Conservation (phyloP, 179 eudicot species). For the Sideroxylon spinosum region DNA sequence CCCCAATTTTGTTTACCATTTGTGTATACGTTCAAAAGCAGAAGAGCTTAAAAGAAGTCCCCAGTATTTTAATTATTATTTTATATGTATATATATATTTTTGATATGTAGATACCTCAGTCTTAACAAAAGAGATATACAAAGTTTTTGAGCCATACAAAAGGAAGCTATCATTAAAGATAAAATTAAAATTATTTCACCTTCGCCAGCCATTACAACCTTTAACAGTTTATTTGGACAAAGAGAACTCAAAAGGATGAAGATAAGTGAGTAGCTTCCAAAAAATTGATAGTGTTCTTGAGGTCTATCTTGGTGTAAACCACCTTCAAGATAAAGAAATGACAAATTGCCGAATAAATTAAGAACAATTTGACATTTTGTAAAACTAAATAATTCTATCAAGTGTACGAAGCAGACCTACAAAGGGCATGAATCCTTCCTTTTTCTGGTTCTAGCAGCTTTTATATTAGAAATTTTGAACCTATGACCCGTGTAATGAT, state of each 20-base stretch:
- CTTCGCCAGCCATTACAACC: conserved; percentile 88
- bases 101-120: not conserved
- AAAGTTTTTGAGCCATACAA: not conserved
- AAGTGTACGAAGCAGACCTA: conserved; percentile 41
- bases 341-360: not conserved
- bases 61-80: conserved; percentile 2
- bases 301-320: conserved; percentile 91
- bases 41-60: not conserved
- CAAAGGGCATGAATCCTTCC: conserved; percentile 37
- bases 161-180: not conserved
- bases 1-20: conserved; percentile 16
- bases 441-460: conserved; percentile 33
- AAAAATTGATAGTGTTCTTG: conserved; percentile 61
- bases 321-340: conserved; percentile 46
- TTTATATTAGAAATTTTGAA: conserved; percentile 24
- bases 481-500: conserved; percentile 38
- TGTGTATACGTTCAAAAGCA: not conserved
- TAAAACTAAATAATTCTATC: conserved; percentile 9
- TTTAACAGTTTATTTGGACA: conserved; percentile 78
- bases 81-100: too few species aligned
- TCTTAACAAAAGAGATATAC: not conserved
- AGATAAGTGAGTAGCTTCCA: conserved; percentile 90
- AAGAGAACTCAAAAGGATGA: conserved; percentile 63
- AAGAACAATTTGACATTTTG: not conserved
- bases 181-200: conserved; percentile 27